phyloP scores from a whole-genome alignment of 306 rosid species.

The Gillenia trifoliata region DNA sequence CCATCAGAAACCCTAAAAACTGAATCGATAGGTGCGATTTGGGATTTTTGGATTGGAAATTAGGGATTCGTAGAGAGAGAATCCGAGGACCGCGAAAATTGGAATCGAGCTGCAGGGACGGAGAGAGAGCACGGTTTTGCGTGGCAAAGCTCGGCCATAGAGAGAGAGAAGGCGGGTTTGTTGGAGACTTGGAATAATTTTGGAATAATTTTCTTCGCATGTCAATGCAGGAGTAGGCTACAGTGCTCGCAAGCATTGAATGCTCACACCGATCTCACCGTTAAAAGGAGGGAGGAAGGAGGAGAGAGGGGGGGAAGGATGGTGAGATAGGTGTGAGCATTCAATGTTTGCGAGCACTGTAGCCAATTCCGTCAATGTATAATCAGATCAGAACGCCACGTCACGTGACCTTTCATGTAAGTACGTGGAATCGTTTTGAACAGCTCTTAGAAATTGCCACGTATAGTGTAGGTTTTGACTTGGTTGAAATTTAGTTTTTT shows the following conservation, averaged over 20 bases:
- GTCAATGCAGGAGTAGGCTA: too few relatives aligned
- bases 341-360: too few relatives aligned
- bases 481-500: neutral
- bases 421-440: neutral
- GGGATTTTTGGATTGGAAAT: neutral
- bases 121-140: neutral
- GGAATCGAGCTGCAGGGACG: neutral
- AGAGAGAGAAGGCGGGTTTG: neutral
- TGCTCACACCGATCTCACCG: too few relatives aligned
- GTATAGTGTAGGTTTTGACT: neutral
- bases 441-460: neutral
- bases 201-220: too few relatives aligned
- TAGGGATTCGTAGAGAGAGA: neutral
- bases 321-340: too few relatives aligned
- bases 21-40: neutral
- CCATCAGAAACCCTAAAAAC: constrained; percentile 1
- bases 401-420: too few relatives aligned
- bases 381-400: too few relatives aligned
- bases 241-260: too few relatives aligned
- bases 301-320: too few relatives aligned
- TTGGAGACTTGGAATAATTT: neutral
- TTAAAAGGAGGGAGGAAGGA: too few relatives aligned
- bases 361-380: too few relatives aligned
- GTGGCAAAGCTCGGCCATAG: neutral
- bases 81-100: neutral